A percentile compares a stretch with the other conserved stretches of the same genome.
These are phyloP conservation scores for Lonicera japonica DNA, from an alignment of 129 eudicot species.

Conservation along the genomic window DNA sequence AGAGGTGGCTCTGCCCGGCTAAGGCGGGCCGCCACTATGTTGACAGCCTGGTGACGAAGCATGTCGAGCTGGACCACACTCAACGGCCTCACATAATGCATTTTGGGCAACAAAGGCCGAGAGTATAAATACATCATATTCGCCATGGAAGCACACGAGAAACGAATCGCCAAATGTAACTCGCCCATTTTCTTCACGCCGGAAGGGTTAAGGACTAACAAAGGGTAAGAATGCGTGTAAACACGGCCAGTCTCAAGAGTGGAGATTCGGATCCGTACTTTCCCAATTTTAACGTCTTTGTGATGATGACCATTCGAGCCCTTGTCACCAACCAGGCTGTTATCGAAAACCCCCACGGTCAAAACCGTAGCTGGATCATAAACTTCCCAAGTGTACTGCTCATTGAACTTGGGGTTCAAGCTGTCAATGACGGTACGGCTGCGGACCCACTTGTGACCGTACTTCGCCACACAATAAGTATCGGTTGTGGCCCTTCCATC, in stretches of 20 bases:
- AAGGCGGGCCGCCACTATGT: slow-evolving; percentile 64
- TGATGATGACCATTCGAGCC: slow-evolving; percentile 24
- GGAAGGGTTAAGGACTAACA: slow-evolving; percentile 70
- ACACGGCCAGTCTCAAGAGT: slow-evolving; percentile 91
- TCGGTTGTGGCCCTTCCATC: slow-evolving; percentile 64
- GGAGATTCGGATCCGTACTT: slow-evolving; percentile 79
- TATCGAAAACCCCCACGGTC: slow-evolving; percentile 80
- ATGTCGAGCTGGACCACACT: slow-evolving; percentile 50
- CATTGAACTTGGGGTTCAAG: slow-evolving; percentile 68
- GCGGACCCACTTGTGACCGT: slow-evolving; percentile 86
- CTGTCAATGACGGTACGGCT: slow-evolving; percentile 74
- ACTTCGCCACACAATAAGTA: slow-evolving; percentile 74
- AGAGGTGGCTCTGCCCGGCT: slow-evolving; percentile 88
- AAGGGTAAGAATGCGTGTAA: slow-evolving; percentile 80
- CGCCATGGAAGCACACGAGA: slow-evolving; percentile 57
- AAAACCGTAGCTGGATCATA: slow-evolving; percentile 86
- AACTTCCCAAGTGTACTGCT: slow-evolving; percentile 97
- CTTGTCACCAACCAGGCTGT: slow-evolving; percentile 41
- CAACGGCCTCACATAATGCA: slow-evolving; percentile 82
- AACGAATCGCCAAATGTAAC: slow-evolving; percentile 78
- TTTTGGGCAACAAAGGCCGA: slow-evolving; percentile 70
- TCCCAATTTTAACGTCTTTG: slow-evolving; percentile 58
- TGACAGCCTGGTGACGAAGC: slow-evolving; percentile 75
- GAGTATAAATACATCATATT: slow-evolving; percentile 70
- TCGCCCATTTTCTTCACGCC: slow-evolving; percentile 97